These are phyloP conservation scores for Rhodocollybia butyracea DNA, from an alignment of 768 basidiomycete species.

Conservation along the genomic window DNA sequence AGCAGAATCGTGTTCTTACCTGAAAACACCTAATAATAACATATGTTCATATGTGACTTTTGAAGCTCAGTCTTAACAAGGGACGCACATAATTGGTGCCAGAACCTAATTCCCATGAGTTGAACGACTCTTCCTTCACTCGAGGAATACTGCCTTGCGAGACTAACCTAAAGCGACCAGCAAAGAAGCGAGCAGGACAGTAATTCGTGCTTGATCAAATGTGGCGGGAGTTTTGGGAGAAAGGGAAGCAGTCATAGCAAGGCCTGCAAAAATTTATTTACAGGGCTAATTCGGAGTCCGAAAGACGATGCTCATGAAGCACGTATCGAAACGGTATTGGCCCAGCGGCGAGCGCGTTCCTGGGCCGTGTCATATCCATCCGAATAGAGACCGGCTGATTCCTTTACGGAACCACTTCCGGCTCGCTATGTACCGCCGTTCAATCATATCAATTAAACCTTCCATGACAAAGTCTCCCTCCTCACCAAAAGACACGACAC, in stretches of 20 bases:
- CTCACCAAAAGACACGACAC: conserved; percentile 9
- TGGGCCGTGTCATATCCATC: too few species aligned
- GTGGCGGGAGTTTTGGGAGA: neutral
- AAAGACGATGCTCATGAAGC: neutral
- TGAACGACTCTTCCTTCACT: too few species aligned
- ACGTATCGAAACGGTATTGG: too few species aligned
- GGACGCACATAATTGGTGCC: conserved; percentile 11
- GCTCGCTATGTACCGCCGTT: neutral
- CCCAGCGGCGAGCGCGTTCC: too few species aligned
- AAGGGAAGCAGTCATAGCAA: neutral
- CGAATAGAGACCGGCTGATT: too few species aligned
- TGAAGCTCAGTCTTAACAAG: too few species aligned
- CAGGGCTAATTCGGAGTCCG: neutral
- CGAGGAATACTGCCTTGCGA: too few species aligned
- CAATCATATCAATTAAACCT: neutral
- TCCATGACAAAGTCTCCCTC: neutral
- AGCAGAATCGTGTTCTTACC: conserved; percentile 3
- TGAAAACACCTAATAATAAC: conserved; percentile 5
- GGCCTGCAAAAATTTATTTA: neutral
- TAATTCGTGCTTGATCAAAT: conserved; percentile 19
- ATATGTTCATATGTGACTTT: too few species aligned
- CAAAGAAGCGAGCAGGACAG: conserved; percentile 6
- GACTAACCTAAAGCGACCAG: conserved; percentile 6
- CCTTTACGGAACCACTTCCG: too few species aligned
- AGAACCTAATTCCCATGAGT: too few species aligned